Evolutionary conservation across 306 rosid genomes (phyloP), one percentile per base, ranked within the genome.

Genomic region (Cicer judaicum): DNA sequence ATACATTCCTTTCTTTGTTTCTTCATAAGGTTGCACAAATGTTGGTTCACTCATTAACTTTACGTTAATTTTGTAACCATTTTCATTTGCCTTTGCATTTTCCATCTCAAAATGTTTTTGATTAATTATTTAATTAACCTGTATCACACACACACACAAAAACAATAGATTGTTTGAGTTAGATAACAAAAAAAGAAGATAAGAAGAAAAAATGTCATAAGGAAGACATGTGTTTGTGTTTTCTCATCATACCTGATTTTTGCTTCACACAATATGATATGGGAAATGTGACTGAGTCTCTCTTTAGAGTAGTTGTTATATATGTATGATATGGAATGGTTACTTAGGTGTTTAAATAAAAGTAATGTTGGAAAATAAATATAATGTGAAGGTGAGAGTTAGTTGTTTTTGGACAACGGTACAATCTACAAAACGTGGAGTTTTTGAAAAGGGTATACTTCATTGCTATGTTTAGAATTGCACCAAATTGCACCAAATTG

Each of bases 1-100:
- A 70, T 91, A 90, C 21, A 81, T 75, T n/a, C 93, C 98, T 71
- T 78, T 91, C 70, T 80, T 79, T 5, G 95, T 90, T 78, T 91
- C 86, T 69, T 79, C 87, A 21, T 91, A 89, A 1, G 97, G 98
- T 68, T 80, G 16, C 36, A 94, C 90, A 1, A 90, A 69, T 60
- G 76, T 72, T 60, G 95, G 94, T 14, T 90, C 84, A 47, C 79
- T 79, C 44, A 54, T 65, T 41, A 85, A 81, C 74, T 83, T 78
- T 5, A 93, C 97, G 19, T 44, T 38, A 7, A 88, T 87, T 43
- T 84, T 74, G 69, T 59, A 74, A 53, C 71, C 69, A 16, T 72
- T 61, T 39, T 69, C 75, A 46, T 80, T 63, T 29, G 34, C 34
- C 11, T 60, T 60, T 8, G 52, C 6, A 34, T 38, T 72, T 77